Conservation (phyloP, 2,329 filamentous ascomycete genomes). For the Teratosphaeriaceae sp. region DNA sequence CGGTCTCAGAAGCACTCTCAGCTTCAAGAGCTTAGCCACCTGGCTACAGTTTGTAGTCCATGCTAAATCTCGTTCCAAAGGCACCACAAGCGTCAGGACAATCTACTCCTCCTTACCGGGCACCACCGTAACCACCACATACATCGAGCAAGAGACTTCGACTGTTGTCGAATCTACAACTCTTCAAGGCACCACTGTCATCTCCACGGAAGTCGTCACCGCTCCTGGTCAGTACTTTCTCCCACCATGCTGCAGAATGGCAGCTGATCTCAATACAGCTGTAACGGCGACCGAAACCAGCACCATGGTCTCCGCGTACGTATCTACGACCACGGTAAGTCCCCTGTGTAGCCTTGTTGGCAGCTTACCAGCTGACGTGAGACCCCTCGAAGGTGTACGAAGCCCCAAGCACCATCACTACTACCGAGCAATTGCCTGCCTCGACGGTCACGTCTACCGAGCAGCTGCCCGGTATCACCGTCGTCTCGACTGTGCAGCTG, state of each 20-base stretch:
- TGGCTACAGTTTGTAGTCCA: too few species aligned
- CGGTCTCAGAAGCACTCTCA: not conserved
- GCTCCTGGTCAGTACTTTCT: not conserved
- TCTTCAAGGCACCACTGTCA: not conserved
- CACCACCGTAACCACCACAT: constrained; percentile 1
- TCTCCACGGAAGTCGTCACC: not conserved
- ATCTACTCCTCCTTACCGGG: constrained; percentile 1
- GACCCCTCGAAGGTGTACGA: too few species aligned
- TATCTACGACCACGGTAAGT: too few species aligned
- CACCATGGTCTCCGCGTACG: constrained; percentile 1
- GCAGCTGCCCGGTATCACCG: too few species aligned
- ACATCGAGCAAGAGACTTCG: not conserved
- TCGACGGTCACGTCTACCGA: not conserved
- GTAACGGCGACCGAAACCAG: not conserved
- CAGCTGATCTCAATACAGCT: not conserved
- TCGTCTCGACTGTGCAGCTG: not conserved
- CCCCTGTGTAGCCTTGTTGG: too few species aligned
- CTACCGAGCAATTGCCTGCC: not conserved
- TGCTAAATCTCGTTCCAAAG: too few species aligned
- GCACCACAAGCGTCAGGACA: not conserved
- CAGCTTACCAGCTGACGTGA: too few species aligned
- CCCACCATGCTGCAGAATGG: too few species aligned
- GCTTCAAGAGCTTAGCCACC: too few species aligned
- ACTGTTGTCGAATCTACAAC: not conserved
- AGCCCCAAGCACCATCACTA: too few species aligned